These are phyloP conservation scores for Abelmoschus esculentus DNA, from an alignment of 345 rosid species.

Conservation along the genomic window DNA sequence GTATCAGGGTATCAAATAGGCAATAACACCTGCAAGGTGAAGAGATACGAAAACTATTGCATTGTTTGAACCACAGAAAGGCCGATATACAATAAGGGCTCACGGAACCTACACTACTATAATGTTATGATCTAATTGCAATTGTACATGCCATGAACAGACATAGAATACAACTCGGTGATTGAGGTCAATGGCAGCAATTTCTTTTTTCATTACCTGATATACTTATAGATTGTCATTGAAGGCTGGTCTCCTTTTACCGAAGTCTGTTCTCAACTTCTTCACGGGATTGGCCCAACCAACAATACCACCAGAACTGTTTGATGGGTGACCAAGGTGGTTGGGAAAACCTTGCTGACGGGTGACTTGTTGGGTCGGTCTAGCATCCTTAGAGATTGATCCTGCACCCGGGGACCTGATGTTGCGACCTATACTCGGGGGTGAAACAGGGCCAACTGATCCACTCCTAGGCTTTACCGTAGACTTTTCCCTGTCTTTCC, in stretches of 20 bases:
- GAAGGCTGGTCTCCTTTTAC: conserved; percentile 87
- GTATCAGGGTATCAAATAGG: background rate
- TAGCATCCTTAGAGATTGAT: conserved; percentile 46
- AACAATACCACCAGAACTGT: conserved; percentile 47
- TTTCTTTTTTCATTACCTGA: conserved; percentile 5
- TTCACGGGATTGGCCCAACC: conserved; percentile 99
- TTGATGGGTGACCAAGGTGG: conserved; percentile 50
- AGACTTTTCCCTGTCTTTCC: conserved; percentile 91
- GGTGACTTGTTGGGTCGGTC: conserved; percentile 33
- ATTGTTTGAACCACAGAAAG: conserved; percentile 20
- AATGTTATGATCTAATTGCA: conserved; percentile 25
- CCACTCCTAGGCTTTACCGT: conserved; percentile 50
- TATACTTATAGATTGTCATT: conserved; percentile 30
- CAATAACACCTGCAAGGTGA: conserved; percentile 17
- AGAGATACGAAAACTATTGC: conserved; percentile 19
- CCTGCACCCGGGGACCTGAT: conserved; percentile 49
- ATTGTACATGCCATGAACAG: conserved; percentile 19
- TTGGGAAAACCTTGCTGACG: conserved; percentile 72
- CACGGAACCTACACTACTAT: conserved; percentile 29
- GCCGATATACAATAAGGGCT: conserved; percentile 22
- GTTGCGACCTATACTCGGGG: conserved; percentile 57
- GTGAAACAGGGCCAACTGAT: conserved; percentile 71
- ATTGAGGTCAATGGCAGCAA: conserved; percentile 16
- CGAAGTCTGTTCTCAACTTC: conserved; percentile 88
- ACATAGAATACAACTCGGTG: conserved; percentile 13